phyloP scores from a whole-genome alignment of 1,284 basidiomycete species.

The Ganoderma lingzhi region DNA sequence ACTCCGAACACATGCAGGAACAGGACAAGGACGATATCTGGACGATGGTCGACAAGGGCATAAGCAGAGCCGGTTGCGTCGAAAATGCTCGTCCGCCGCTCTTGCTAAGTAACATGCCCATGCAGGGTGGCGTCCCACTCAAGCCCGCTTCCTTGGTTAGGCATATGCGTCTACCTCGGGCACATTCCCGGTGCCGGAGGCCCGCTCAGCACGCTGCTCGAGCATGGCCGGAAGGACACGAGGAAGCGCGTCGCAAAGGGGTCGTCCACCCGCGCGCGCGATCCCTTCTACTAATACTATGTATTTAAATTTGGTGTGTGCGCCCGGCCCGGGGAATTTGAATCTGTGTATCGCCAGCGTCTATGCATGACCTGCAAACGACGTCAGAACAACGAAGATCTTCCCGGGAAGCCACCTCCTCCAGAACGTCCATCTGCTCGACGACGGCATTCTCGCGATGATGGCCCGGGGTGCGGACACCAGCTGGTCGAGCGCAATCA shows the following conservation, averaged over 20 bases:
- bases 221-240: constrained; percentile 18
- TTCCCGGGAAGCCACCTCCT: constrained; percentile 8
- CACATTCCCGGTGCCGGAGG: constrained; percentile 21
- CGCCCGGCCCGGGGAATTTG: too few relatives aligned
- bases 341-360: background rate
- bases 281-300: constrained; percentile 33
- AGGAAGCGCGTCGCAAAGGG: constrained; percentile 25
- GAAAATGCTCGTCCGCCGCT: background rate
- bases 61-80: background rate
- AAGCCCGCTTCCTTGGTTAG: constrained; percentile 35
- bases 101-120: constrained; percentile 12
- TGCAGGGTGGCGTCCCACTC: constrained; percentile 15
- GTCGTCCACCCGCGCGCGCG: constrained; percentile 20
- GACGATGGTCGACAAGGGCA: constrained; percentile 23
- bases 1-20: constrained; percentile 35
- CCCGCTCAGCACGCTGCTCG: constrained; percentile 25
- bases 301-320: constrained; percentile 4
- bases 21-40: constrained; percentile 31
- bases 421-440: constrained; percentile 6
- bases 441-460: constrained; percentile 20
- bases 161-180: constrained; percentile 24
- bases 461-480: constrained; percentile 41
- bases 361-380: background rate
- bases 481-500: constrained; percentile 27
- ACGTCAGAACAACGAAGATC: constrained; percentile 33